phyloP scores from a whole-genome alignment of 2,329 filamentous ascomycete genomes.

The Dendryphion nanum region DNA sequence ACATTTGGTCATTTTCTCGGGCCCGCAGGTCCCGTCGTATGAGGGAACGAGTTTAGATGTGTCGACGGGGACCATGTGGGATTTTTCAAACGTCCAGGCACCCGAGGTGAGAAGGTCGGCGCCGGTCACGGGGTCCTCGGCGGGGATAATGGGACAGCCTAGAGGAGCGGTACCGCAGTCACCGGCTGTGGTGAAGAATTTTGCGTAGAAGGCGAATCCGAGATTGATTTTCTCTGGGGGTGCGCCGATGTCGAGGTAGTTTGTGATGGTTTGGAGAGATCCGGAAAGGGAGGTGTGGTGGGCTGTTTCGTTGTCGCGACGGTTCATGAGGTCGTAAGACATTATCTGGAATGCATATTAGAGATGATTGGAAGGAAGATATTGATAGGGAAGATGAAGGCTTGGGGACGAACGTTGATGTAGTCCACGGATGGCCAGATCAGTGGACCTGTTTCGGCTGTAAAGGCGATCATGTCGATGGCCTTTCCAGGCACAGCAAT shows the following conservation, averaged over 20 bases:
- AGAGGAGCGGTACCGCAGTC: conserved; percentile 50
- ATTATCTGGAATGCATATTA: conserved; percentile 48
- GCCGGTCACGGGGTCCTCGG: conserved; percentile 62
- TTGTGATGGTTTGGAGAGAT: conserved; percentile 55
- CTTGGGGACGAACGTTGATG: conserved; percentile 49
- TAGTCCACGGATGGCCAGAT: conserved; percentile 64
- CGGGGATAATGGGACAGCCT: conserved; percentile 58
- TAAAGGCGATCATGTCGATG: conserved; percentile 69
- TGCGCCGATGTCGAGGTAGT: conserved; percentile 60
- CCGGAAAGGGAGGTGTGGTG: conserved; percentile 64
- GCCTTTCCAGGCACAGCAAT: conserved; percentile 64
- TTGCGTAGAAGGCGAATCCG: conserved; percentile 68
- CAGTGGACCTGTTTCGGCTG: conserved; percentile 52
- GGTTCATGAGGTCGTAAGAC: conserved; percentile 71
- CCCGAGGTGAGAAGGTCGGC: conserved; percentile 58
- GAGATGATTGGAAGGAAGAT: not conserved
- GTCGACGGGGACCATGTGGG: conserved; percentile 23
- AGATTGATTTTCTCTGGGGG: conserved; percentile 59
- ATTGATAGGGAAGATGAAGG: too few relatives aligned
- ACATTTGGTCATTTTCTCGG: conserved; percentile 25
- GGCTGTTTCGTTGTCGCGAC: conserved; percentile 61
- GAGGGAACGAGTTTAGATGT: conserved; percentile 10
- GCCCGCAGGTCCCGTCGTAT: conserved; percentile 32
- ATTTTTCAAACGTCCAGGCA: conserved; percentile 51
- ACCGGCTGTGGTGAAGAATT: conserved; percentile 59